Percentiles rank a stretch among this genome's conserved stretches.
These are phyloP conservation scores for Metrosideros polymorpha DNA, from an alignment of 441 rosid species.

Conservation along the genomic window DNA sequence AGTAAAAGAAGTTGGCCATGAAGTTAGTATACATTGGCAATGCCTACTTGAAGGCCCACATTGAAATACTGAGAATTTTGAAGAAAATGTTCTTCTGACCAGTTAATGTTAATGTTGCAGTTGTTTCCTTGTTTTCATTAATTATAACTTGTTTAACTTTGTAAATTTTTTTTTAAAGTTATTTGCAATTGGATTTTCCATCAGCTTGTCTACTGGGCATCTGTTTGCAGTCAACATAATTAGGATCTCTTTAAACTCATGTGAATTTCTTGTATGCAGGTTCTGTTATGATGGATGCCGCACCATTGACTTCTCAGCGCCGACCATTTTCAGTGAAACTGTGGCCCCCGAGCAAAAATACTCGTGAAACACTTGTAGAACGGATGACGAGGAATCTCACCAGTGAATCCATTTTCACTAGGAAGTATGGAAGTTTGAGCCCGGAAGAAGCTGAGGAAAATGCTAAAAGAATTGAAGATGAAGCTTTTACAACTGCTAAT, in stretches of 20 bases:
- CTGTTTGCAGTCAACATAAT: neutral
- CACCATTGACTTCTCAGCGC: slow-evolving; percentile 4
- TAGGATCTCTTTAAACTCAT: neutral
- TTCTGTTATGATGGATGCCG: slow-evolving; percentile 3
- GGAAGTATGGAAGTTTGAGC: slow-evolving; percentile 14
- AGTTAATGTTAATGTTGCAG: neutral
- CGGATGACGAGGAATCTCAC: slow-evolving; percentile 13
- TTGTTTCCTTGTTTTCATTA: neutral
- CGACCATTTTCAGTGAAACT: slow-evolving; percentile 9
- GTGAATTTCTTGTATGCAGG: neutral
- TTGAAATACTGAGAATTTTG: neutral
- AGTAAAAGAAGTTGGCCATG: neutral
- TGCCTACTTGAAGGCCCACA: neutral
- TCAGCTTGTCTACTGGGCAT: neutral
- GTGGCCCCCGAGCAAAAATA: slow-evolving; percentile 14
- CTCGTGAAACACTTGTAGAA: slow-evolving; percentile 4
- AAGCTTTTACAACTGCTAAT: slow-evolving; percentile 6
- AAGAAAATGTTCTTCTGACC: neutral
- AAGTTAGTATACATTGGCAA: neutral
- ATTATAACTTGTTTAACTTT: neutral
- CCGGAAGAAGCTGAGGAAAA: slow-evolving; percentile 8
- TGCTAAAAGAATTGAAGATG: slow-evolving; percentile 9
- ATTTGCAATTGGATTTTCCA: neutral
- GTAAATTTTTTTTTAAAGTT: neutral
- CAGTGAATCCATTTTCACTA: slow-evolving; percentile 10